phyloP scores from a whole-genome alignment of 768 basidiomycete species.

The Collybiopsis confluens region DNA sequence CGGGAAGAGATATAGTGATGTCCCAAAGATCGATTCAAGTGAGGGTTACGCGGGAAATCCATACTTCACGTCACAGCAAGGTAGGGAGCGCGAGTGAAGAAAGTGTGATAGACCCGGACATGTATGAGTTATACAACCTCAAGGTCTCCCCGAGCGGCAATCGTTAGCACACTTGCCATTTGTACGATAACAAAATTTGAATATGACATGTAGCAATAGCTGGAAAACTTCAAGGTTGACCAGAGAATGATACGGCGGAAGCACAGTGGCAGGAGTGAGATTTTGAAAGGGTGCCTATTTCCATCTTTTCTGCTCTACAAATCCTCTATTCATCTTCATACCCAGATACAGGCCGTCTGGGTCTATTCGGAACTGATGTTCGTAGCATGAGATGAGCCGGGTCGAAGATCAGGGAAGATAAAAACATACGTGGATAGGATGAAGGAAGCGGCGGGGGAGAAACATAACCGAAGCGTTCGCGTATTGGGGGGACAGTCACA shows the following conservation, averaged over 20 bases:
- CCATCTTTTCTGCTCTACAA: background rate
- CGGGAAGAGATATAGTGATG: background rate
- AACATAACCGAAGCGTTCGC: conserved; percentile 64
- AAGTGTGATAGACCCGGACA: background rate
- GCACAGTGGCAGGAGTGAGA: too few relatives aligned
- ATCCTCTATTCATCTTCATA: conserved; percentile 54
- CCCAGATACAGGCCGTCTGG: conserved; percentile 63
- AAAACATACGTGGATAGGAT: conserved; percentile 70
- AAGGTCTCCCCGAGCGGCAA: background rate
- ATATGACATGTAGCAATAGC: too few relatives aligned
- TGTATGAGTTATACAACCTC: background rate
- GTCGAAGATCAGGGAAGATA: background rate
- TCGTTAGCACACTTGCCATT: too few relatives aligned
- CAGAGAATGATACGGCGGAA: too few relatives aligned
- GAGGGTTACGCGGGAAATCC: background rate
- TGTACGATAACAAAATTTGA: too few relatives aligned
- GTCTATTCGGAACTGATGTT: conserved; percentile 61
- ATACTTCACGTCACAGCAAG: background rate
- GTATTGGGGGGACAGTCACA: conserved; percentile 73
- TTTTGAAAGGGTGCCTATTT: background rate
- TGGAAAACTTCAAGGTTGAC: too few relatives aligned
- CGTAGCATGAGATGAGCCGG: background rate
- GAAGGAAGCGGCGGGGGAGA: conserved; percentile 67
- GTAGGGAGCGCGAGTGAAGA: background rate
- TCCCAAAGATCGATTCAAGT: conserved; percentile 1